These are phyloP conservation scores for peach (Prunus persica) DNA, from an alignment of 306 rosid genomes.

Conservation along the genomic window DNA sequence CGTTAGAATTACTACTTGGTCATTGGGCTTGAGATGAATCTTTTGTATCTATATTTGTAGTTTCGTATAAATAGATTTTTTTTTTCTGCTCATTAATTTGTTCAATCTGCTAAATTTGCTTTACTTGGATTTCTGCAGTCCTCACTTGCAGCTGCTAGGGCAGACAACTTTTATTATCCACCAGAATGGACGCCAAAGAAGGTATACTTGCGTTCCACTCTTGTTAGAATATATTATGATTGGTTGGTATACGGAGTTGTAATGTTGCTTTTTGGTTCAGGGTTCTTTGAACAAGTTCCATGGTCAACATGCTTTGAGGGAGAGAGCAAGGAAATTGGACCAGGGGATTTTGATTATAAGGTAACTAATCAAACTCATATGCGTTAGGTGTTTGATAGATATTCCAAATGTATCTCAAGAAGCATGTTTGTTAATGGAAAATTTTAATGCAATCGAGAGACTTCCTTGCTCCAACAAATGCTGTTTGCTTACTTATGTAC, in stretches of 20 bases:
- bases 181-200: conserved; percentile 95
- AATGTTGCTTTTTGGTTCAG: conserved; percentile 36
- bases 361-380: conserved; percentile 30
- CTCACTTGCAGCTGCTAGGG: conserved; percentile 92
- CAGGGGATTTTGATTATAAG: conserved; percentile 89
- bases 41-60: neutral
- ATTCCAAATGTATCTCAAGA: neutral
- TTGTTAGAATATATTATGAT: conserved; percentile 3
- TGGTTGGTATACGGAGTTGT: conserved; percentile 4
- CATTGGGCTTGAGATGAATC: conserved; percentile 10
- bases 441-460: neutral
- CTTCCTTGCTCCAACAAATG: neutral
- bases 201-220: conserved; percentile 35
- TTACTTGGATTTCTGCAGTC: conserved; percentile 62
- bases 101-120: conserved; percentile 25
- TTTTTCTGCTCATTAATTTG: conserved; percentile 3
- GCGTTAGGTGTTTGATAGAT: neutral
- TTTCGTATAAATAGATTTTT: neutral
- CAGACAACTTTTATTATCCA: conserved; percentile 87
- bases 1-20: neutral
- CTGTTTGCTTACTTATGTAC: neutral
- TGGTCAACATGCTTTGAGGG: conserved; percentile 94
- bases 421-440: neutral
- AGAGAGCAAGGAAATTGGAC: conserved; percentile 84
- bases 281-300: conserved; percentile 88